Percentiles rank a stretch among this genome's conserved stretches.
Evolutionary conservation across 1,284 basidiomycete species (phyloP).

Genomic region (Ustilago esculenta): DNA sequence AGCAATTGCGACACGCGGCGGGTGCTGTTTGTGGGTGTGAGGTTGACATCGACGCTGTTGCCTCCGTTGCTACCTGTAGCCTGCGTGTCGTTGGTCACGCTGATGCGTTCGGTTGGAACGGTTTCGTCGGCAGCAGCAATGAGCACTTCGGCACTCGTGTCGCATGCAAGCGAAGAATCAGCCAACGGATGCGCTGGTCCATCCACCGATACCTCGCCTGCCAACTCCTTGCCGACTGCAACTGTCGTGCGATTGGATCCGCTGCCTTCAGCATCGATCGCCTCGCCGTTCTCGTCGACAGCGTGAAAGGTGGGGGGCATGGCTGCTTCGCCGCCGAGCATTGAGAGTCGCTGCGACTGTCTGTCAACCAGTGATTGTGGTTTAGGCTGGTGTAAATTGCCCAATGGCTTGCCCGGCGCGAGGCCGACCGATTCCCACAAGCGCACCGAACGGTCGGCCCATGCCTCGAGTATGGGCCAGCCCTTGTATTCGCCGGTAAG

Average conservation of each 20-base stretch:
- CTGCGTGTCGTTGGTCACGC: not conserved
- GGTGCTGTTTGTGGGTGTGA: conserved; percentile 39
- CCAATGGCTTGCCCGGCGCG: conserved; percentile 39
- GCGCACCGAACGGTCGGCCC: conserved; percentile 62
- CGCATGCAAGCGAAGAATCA: conserved; percentile 23
- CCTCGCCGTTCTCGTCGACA: conserved; percentile 47
- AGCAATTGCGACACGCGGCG: conserved; percentile 31
- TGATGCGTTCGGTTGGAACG: not conserved
- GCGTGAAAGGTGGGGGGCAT: conserved; percentile 19
- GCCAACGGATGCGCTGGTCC: conserved; percentile 41
- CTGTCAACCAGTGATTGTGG: conserved; percentile 29
- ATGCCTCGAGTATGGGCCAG: conserved; percentile 65
- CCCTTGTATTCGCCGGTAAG: conserved; percentile 61
- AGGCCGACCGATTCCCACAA: conserved; percentile 61
- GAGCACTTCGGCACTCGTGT: conserved; percentile 30
- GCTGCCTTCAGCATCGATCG: conserved; percentile 40
- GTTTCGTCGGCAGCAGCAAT: conserved; percentile 21
- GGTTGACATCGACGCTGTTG: conserved; percentile 14
- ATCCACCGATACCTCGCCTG: conserved; percentile 25
- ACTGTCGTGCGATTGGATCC: conserved; percentile 9
- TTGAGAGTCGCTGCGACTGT: conserved; percentile 30
- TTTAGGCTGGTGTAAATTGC: conserved; percentile 31
- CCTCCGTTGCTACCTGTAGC: not conserved
- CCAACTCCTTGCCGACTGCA: conserved; percentile 19
- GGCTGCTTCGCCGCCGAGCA: conserved; percentile 25